Conservation (phyloP, 129 eudicot species). For the Silybum marianum region DNA sequence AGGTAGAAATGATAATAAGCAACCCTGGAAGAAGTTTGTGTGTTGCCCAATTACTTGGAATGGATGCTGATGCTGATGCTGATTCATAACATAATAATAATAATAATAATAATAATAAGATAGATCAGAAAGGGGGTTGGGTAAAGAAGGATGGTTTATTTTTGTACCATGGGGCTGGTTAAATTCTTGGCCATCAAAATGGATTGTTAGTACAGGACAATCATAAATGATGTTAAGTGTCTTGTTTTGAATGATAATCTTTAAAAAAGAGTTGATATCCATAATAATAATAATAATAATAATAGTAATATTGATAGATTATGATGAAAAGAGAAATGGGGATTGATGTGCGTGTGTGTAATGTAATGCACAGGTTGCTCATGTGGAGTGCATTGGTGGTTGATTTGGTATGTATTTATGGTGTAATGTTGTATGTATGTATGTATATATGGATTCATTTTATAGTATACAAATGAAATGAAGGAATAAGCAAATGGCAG, state of each 20-base stretch:
- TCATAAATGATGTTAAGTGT: neutral
- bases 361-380: slow-evolving; percentile 39
- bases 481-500: neutral
- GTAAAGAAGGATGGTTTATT: neutral
- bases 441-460: neutral
- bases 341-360: slow-evolving; percentile 19
- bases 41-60: neutral
- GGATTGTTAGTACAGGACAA: too few relatives aligned
- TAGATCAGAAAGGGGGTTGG: neutral
- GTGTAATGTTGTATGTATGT: neutral
- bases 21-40: neutral
- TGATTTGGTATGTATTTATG: slow-evolving; percentile 22
- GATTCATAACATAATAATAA: neutral
- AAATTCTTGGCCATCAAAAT: too few relatives aligned
- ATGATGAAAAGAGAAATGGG: neutral
- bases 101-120: neutral
- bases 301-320: neutral
- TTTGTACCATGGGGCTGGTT: neutral
- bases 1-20: neutral
- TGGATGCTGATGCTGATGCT: neutral
- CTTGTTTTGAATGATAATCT: neutral
- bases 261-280: neutral
- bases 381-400: slow-evolving; percentile 41
- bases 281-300: neutral
- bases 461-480: neutral